Evolutionary conservation across 768 basidiomycete genomes (phyloP), one percentile per base, ranked within the genome.

Genomic region (Auricularia sp.): DNA sequence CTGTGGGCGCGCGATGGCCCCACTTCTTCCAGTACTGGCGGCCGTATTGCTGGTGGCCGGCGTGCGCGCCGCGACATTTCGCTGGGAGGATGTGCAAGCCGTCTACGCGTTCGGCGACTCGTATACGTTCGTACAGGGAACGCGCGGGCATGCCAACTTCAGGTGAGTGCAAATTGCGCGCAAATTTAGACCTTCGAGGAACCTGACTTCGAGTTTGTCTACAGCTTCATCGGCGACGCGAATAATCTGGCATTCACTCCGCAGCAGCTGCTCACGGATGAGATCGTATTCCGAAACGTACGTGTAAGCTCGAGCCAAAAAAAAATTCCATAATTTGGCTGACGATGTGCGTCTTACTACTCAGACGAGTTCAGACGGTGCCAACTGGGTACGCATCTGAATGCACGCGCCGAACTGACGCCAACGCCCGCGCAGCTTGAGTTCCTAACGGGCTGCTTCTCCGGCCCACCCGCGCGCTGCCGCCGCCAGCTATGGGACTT

Each of bases 31-130:
- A n/a, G n/a, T 35, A 33, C 24, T 62, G 21, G 8, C 35, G 36
- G 8, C 33, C 36, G 44, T 62, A 7, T 62, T 21, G 61, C 36
- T 35, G 3, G 36, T 34, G 61, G 44, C 34, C 18, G 58, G 13
- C 58, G 35, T 64, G 44, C 21, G 51, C 11, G 80, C 82, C 68
- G 66, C 77, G 8, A 7, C 8, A 14, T 42, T 42, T 14, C 39
- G 39, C 68, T 83, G 82, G 81, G 70, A 79, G 51, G 64, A 68
- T 4, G 78, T 78, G 33, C 72, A 76, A 70, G 79, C 78, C 62
- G 72, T 84, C 36, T 82, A 82, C 67, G 81, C 81, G 5, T 84
- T 84, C 67, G 83, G 82, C 3, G 83, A 83, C 68, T 83, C 82
- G 2, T 84, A 83, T 67, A 79, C 82, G 0, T 83, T 83, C 65